A percentile compares a stretch with the other conserved stretches of the same genome.
Conservation (phyloP, 2,329 filamentous ascomycete genomes). For the Diaporthe destruens region DNA sequence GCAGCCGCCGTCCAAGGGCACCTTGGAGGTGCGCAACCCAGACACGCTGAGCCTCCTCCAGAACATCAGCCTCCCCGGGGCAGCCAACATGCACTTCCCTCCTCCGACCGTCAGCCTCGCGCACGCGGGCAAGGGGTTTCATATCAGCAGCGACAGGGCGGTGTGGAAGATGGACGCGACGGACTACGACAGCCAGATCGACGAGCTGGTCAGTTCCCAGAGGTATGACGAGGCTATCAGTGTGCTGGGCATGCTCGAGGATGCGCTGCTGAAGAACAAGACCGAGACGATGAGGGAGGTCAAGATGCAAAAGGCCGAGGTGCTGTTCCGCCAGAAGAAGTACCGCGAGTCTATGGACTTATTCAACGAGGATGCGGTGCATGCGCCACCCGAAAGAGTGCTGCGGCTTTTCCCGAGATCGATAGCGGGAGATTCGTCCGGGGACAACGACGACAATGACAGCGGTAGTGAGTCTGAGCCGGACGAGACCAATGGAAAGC, state of each 20-base stretch:
- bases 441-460: conserved; percentile 54
- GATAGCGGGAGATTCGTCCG: conserved; percentile 86
- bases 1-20: conserved; percentile 84
- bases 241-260: conserved; percentile 88
- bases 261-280: conserved; percentile 89
- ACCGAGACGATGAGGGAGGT: conserved; percentile 82
- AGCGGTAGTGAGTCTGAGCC: conserved; percentile 48
- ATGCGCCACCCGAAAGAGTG: conserved; percentile 89
- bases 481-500: conserved; percentile 47
- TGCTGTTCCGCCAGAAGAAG: conserved; percentile 83
- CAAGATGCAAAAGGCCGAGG: conserved; percentile 91
- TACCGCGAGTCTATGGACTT: conserved; percentile 90
- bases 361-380: conserved; percentile 85
- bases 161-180: conserved; percentile 98
- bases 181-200: conserved; percentile 90
- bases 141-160: conserved; percentile 89
- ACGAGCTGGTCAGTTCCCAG: conserved; percentile 79
- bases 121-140: conserved; percentile 94
- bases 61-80: conserved; percentile 83
- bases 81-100: conserved; percentile 88
- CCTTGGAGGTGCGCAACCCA: conserved; percentile 91
- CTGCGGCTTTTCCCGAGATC: conserved; percentile 84
- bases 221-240: conserved; percentile 94
- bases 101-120: conserved; percentile 94
- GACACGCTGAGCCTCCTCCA: conserved; percentile 92